Evolutionary conservation across 768 basidiomycete species (phyloP).

Genomic region (Serendipita sp.): DNA sequence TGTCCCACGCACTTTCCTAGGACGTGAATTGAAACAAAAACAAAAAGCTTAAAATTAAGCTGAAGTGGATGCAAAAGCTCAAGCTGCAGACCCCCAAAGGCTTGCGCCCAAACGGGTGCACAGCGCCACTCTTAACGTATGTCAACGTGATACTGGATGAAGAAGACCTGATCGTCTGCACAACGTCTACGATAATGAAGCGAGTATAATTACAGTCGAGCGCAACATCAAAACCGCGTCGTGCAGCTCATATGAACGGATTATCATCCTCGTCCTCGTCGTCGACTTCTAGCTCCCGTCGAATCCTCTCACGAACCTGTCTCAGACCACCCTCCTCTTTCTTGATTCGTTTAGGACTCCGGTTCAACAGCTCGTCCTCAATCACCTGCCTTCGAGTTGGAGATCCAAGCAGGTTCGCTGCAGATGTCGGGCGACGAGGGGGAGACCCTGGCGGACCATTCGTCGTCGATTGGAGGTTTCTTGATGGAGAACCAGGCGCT

Average conservation of each 20-base stretch:
- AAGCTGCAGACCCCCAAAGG: too few species aligned
- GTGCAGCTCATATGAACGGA: background rate
- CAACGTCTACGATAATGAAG: too few species aligned
- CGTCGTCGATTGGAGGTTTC: background rate
- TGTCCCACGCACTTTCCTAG: too few species aligned
- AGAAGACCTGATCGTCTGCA: too few species aligned
- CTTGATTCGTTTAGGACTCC: conserved; percentile 61
- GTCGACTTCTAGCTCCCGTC: conserved; percentile 46
- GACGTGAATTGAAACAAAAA: too few species aligned
- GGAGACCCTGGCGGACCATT: background rate
- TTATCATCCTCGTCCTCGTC: conserved; percentile 4
- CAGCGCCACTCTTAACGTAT: too few species aligned
- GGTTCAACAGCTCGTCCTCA: conserved; percentile 40
- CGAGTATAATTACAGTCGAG: too few species aligned
- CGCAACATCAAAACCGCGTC: too few species aligned
- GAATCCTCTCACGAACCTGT: conserved; percentile 67
- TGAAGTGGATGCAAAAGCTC: too few species aligned
- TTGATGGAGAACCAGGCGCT: background rate
- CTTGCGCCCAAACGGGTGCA: too few species aligned
- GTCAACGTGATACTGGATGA: too few species aligned
- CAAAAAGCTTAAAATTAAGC: too few species aligned
- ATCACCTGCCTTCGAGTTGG: conserved; percentile 28
- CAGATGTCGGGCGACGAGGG: background rate
- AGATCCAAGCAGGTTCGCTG: conserved; percentile 18
- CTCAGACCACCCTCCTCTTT: conserved; percentile 58